Percentiles rank a stretch among this genome's conserved stretches.
phyloP scores from a whole-genome alignment of 2,329 filamentous ascomycete genomes.

The Scleromitrula shiraiana region DNA sequence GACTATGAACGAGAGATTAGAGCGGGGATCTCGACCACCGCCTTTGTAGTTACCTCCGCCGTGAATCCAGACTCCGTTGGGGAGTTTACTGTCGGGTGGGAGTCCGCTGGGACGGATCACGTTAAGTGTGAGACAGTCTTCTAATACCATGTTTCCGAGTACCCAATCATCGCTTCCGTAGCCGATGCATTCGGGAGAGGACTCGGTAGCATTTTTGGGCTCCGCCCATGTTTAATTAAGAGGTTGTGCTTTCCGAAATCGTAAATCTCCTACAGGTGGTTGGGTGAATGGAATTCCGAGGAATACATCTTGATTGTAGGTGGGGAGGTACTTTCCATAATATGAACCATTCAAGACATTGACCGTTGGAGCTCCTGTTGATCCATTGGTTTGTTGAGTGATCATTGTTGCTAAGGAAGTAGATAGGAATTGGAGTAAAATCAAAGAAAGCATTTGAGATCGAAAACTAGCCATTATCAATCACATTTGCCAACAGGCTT shows the following conservation, averaged over 20 bases:
- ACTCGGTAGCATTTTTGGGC: conserved; percentile 22
- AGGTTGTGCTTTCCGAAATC: conserved; percentile 9
- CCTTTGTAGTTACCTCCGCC: conserved; percentile 32
- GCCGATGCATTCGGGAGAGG: conserved; percentile 5
- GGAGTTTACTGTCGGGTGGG: conserved; percentile 29
- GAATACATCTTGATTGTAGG: conserved; percentile 18
- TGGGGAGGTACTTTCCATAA: conserved; percentile 11
- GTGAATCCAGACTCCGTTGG: conserved; percentile 50
- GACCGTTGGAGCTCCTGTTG: conserved; percentile 10
- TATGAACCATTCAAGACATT: conserved; percentile 19
- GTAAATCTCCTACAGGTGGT: conserved; percentile 6
- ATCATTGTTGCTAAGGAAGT: not conserved
- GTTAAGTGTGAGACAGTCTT: conserved; percentile 11
- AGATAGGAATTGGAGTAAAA: not conserved
- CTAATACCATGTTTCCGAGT: conserved; percentile 3
- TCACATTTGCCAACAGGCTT: too few species aligned
- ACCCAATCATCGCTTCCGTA: conserved; percentile 7
- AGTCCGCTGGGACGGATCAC: conserved; percentile 34
- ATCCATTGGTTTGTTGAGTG: not conserved
- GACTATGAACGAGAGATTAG: conserved; percentile 51
- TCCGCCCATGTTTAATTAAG: conserved; percentile 11
- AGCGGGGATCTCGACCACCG: conserved; percentile 37
- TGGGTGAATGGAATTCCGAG: conserved; percentile 18
- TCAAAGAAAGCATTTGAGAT: not conserved
- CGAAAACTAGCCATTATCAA: not conserved